A percentile compares a stretch with the other conserved stretches of the same genome.
Evolutionary conservation across 1,284 basidiomycete genomes (phyloP).

Genomic region (Exobasidium cylindrosporum): DNA sequence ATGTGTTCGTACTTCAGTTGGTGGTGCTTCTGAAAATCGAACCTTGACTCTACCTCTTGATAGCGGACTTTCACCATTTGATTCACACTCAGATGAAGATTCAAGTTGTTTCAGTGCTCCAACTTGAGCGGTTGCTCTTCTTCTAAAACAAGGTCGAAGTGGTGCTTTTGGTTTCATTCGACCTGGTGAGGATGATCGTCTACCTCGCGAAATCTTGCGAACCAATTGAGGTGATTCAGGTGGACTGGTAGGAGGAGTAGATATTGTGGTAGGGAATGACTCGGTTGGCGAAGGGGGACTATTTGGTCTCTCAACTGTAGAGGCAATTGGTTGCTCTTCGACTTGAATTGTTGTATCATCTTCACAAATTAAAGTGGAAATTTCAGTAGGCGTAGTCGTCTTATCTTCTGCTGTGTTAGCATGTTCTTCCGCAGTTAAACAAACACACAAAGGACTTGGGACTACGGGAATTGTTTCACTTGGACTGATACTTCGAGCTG

Average conservation of each 20-base stretch:
- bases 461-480: constrained; percentile 45
- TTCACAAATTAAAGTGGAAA: too few species aligned
- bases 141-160: constrained; percentile 48
- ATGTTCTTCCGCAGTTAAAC: constrained; percentile 22
- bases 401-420: background rate
- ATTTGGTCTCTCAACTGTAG: background rate
- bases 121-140: constrained; percentile 24
- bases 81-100: constrained; percentile 43
- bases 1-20: constrained; percentile 47
- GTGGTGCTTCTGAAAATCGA: constrained; percentile 46
- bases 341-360: background rate
- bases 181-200: constrained; percentile 34
- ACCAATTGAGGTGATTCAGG: constrained; percentile 6
- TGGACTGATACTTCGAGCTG: constrained; percentile 34
- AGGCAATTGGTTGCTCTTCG: background rate
- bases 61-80: background rate
- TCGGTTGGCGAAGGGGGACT: background rate
- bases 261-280: background rate
- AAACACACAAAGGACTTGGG: constrained; percentile 45
- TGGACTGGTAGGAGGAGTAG: constrained; percentile 12
- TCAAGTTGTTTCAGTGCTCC: constrained; percentile 19
- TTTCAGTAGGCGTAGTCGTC: background rate
- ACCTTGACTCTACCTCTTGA: constrained; percentile 25
- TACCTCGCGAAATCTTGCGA: constrained; percentile 14
- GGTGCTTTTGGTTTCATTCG: constrained; percentile 21